Evolutionary conservation across 2,329 filamentous ascomycete species (phyloP).

Genomic region (Nemania sp.): DNA sequence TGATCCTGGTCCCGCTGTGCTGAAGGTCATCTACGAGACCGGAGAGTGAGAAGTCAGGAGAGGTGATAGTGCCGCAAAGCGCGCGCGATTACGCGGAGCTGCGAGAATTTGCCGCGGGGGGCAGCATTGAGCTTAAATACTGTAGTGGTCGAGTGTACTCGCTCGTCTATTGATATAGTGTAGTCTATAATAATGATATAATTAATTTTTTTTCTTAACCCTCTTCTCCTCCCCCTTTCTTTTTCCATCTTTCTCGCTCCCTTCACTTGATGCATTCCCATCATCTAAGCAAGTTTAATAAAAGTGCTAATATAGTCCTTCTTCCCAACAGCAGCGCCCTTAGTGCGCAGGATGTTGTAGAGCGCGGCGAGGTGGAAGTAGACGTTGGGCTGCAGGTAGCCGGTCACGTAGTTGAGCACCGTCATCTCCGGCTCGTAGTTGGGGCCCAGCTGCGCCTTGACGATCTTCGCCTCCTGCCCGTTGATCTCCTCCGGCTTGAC

Average conservation of each 20-base stretch:
- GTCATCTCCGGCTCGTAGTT: constrained; percentile 32
- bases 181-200: too few species aligned
- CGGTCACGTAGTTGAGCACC: constrained; percentile 48
- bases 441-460: constrained; percentile 11
- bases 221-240: neutral
- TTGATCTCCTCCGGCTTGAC: constrained; percentile 40
- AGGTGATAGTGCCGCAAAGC: too few species aligned
- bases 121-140: too few species aligned
- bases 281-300: constrained; percentile 25
- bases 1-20: too few species aligned
- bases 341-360: constrained; percentile 63
- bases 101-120: too few species aligned
- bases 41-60: too few species aligned
- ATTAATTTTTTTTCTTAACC: too few species aligned
- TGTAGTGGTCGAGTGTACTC: neutral
- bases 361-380: constrained; percentile 65
- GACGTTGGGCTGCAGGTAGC: constrained; percentile 60
- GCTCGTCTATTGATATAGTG: constrained; percentile 17
- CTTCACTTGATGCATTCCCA: neutral
- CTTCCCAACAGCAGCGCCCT: constrained; percentile 67
- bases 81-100: too few species aligned
- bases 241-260: neutral
- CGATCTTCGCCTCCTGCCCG: constrained; percentile 36
- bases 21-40: constrained; percentile 68
- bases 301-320: constrained; percentile 50